Evolutionary conservation across 257 asterid species (phyloP).

Genomic region (Linderniella brevidens): DNA sequence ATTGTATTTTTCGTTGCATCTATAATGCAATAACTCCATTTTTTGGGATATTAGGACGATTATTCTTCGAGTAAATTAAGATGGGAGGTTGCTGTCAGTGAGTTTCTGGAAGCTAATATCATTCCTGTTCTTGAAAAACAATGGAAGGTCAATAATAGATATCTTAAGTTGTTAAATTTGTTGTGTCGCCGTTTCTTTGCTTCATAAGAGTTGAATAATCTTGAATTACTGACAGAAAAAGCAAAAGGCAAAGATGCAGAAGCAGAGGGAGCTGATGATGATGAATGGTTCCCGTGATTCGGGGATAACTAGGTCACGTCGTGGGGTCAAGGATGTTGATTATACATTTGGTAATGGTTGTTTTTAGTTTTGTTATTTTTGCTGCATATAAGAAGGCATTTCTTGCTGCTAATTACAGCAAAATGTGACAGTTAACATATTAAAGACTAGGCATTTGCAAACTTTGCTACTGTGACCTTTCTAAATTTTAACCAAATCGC

Average conservation of each 20-base stretch:
- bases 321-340: constrained; percentile 35
- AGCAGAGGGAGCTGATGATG: constrained; percentile 25
- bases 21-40: constrained; percentile 11
- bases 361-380: neutral
- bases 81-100: constrained; percentile 46
- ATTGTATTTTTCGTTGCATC: constrained; percentile 7
- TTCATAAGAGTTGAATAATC: neutral
- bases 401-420: neutral
- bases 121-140: constrained; percentile 62
- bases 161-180: constrained; percentile 5
- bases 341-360: constrained; percentile 48
- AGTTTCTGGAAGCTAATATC: constrained; percentile 31
- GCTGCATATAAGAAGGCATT: neutral
- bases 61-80: constrained; percentile 36
- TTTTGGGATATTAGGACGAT: constrained; percentile 32
- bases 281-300: constrained; percentile 22
- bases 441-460: neutral
- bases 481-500: constrained; percentile 17
- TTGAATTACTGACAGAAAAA: constrained; percentile 42
- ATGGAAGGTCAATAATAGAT: constrained; percentile 39
- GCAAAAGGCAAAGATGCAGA: constrained; percentile 26
- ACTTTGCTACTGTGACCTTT: constrained; percentile 5
- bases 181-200: constrained; percentile 8
- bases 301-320: constrained; percentile 41
- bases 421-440: neutral